phyloP scores from a whole-genome alignment of 257 asterid species.

The Ajuga chamaepitys region DNA sequence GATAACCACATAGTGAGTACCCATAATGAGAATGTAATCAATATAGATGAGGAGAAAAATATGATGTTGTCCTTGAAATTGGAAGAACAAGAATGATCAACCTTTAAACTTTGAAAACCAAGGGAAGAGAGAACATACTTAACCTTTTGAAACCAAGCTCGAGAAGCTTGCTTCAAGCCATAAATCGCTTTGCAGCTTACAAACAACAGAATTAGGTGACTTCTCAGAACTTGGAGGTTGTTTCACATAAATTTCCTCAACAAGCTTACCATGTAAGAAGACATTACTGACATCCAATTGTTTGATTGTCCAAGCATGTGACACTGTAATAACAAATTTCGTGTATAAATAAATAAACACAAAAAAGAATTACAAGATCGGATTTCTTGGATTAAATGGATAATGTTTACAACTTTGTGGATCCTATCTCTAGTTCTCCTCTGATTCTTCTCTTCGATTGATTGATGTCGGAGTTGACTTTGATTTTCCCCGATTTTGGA shows the following conservation, averaged over 20 bases:
- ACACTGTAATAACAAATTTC: neutral
- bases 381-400: no score
- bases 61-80: accelerated
- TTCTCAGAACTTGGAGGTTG: neutral
- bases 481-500: no score
- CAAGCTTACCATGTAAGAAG: neutral
- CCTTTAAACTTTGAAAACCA: neutral
- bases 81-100: neutral
- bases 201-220: neutral
- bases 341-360: no score
- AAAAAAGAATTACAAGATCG: no score
- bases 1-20: no score
- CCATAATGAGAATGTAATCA: neutral
- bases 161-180: neutral
- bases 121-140: neutral
- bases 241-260: neutral
- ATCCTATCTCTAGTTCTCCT: no score
- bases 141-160: neutral
- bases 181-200: neutral
- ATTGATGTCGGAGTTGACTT: no score
- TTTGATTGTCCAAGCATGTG: neutral
- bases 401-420: no score
- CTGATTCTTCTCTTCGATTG: no score
- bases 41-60: neutral
- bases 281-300: no score